Base-by-base conservation (phyloP, 2,329 filamentous ascomycete genomes). In the Dothistroma septosporum region DNA sequence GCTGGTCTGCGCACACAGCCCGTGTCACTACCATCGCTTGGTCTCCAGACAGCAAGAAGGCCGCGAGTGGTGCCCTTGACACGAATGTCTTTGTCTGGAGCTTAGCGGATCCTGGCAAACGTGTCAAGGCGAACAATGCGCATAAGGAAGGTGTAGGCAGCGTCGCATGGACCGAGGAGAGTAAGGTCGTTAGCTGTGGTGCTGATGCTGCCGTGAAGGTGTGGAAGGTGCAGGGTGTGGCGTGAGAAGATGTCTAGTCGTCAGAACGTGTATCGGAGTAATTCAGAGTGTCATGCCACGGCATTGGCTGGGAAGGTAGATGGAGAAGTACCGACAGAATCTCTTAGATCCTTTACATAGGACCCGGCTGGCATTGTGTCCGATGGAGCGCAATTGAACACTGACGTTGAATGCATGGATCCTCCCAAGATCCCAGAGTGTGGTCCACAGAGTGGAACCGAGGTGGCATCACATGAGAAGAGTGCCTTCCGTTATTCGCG, bases 91-190 rank as follows among this genome's bases (percentile, higher is more conserved):
- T 91, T 73, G 87, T 96, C 32, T 99, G 94, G 91, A 96, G 91
- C 74, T 76, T 97, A 59, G 78, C 80, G 48, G 90, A 91, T 73
- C 93, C 93, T 0, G 92, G 91, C 2, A 90, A 90, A 76, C 84
- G 93, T 67, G 84, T 95, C 67, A 93, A 94, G 79, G 88, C 87
- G 14, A 78, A 86, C 22, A 96, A 96, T 72, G 92, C 93, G 54
- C 94, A 99, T 78, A 97, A 97, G 78, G 94, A 97, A 72, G 94
- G 94, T 10, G 92, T 97, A 19, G 91, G 89, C 67, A 93, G 90
- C 16, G 88, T 97, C 16, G 83, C 83, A 12, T 99, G 93, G 92
- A 82, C 90, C 14, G 83, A 82, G 31, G 85, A 83, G 9, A 61
- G 57, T 5, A 90, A 84, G 77, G 82, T 97, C 54, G 86, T 90